Percentiles rank a stretch among this genome's conserved stretches.
Evolutionary conservation across 805 yeast species (phyloP).

Genomic region (Cyberlindnera petersonii): DNA sequence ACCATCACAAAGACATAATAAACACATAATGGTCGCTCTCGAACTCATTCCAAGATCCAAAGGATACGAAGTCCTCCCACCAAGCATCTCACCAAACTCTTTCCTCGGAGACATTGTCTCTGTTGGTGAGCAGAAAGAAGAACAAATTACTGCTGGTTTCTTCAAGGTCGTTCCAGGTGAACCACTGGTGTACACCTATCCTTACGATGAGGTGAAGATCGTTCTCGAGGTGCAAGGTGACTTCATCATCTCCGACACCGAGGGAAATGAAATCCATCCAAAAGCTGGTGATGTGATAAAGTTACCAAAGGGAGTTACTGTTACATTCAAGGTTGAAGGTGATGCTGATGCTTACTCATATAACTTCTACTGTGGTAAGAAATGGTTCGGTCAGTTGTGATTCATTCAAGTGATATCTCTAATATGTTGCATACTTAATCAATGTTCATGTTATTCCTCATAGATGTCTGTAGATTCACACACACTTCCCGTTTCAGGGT

Average conservation of each 20-base stretch:
- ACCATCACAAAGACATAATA: conserved; percentile 16
- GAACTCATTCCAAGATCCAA: conserved; percentile 48
- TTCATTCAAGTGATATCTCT: too few relatives aligned
- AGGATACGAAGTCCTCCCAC: conserved; percentile 54
- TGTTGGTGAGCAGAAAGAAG: conserved; percentile 52
- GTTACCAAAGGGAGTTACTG: conserved; percentile 64
- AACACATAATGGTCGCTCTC: conserved; percentile 44
- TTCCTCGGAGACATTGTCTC: conserved; percentile 62
- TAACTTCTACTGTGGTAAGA: conserved; percentile 27
- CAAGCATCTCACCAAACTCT: conserved; percentile 60
- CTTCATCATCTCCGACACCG: conserved; percentile 58
- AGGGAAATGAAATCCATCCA: conserved; percentile 54
- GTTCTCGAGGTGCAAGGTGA: conserved; percentile 61
- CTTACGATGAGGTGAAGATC: conserved; percentile 64
- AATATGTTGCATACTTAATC: too few relatives aligned
- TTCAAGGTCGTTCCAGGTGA: conserved; percentile 68
- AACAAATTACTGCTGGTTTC: conserved; percentile 62
- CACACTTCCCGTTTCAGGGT: too few relatives aligned
- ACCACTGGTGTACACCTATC: conserved; percentile 59
- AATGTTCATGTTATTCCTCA: too few relatives aligned
- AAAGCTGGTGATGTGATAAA: conserved; percentile 65
- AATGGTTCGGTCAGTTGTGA: conserved; percentile 7
- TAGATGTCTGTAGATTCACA: too few relatives aligned
- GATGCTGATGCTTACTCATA: conserved; percentile 53
- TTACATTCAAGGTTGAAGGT: conserved; percentile 59